Evolutionary conservation across 441 rosid species (phyloP).

Genomic region (Adansonia madagascariensis): DNA sequence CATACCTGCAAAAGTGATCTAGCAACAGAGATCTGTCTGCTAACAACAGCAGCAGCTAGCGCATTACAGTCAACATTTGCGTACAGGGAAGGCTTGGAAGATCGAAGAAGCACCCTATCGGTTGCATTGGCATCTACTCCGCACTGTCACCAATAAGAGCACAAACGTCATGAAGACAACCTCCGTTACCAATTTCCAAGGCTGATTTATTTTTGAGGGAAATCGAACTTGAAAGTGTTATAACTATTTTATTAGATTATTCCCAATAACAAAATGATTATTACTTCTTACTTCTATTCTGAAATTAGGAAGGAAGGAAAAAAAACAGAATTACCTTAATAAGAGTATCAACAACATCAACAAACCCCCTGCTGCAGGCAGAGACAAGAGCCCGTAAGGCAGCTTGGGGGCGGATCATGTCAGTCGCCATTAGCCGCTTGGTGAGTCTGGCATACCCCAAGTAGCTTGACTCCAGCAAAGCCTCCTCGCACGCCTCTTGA

Average conservation of each 20-base stretch:
- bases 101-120: conserved; percentile 42
- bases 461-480: conserved; percentile 37
- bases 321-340: conserved; percentile 26
- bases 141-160: conserved; percentile 32
- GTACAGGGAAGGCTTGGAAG: conserved; percentile 48
- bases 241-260: no score
- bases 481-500: conserved; percentile 40
- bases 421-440: conserved; percentile 29
- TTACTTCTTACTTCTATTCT: no score
- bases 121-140: conserved; percentile 41
- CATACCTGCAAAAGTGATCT: conserved; percentile 42
- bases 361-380: conserved; percentile 38
- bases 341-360: conserved; percentile 32
- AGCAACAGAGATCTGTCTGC: conserved; percentile 46
- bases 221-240: background rate
- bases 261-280: no score
- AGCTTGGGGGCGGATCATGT: conserved; percentile 34
- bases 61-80: conserved; percentile 44
- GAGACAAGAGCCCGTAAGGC: conserved; percentile 39
- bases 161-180: background rate
- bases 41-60: conserved; percentile 44
- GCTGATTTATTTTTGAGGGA: background rate
- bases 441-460: conserved; percentile 29
- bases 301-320: no score
- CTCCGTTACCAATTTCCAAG: background rate